These are phyloP conservation scores for Chaetomium sp. DNA, from an alignment of 2,329 filamentous ascomycete genomes.

Conservation along the genomic window DNA sequence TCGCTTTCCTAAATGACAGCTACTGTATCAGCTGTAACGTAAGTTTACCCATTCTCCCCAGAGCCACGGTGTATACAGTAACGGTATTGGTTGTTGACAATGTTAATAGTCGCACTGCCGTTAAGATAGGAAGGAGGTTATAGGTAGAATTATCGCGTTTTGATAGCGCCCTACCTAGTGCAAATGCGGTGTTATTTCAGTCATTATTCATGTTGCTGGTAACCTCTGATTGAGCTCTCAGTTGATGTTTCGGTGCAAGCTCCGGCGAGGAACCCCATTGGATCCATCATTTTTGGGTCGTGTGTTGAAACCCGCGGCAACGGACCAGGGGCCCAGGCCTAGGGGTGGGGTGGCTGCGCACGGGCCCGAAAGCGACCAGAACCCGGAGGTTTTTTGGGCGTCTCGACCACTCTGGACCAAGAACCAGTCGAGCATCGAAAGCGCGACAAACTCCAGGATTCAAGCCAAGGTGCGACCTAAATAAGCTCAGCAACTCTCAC, in stretches of 20 bases:
- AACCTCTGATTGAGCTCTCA: not conserved
- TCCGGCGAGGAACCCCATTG: not conserved
- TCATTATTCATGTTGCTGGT: no score
- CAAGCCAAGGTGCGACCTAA: conserved; percentile 6
- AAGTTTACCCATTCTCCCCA: not conserved
- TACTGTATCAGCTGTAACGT: not conserved
- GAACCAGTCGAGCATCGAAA: not conserved
- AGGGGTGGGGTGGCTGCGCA: conserved; percentile 7
- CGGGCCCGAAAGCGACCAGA: not conserved
- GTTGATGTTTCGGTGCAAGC: not conserved
- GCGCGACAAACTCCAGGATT: conserved; percentile 8
- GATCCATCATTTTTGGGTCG: not conserved
- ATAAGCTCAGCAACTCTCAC: conserved; percentile 7
- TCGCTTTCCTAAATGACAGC: not conserved
- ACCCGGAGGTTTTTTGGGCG: not conserved
- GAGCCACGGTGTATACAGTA: not conserved
- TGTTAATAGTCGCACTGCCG: not conserved
- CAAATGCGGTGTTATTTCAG: no score
- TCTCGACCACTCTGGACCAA: not conserved
- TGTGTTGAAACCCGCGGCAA: not conserved
- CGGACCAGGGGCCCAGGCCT: no score
- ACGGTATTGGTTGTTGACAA: not conserved
- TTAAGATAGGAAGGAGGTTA: not conserved
- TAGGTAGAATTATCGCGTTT: not conserved
- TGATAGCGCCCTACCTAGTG: not conserved